phyloP scores from a whole-genome alignment of 169 alveolate species.

The Theileria equi region DNA sequence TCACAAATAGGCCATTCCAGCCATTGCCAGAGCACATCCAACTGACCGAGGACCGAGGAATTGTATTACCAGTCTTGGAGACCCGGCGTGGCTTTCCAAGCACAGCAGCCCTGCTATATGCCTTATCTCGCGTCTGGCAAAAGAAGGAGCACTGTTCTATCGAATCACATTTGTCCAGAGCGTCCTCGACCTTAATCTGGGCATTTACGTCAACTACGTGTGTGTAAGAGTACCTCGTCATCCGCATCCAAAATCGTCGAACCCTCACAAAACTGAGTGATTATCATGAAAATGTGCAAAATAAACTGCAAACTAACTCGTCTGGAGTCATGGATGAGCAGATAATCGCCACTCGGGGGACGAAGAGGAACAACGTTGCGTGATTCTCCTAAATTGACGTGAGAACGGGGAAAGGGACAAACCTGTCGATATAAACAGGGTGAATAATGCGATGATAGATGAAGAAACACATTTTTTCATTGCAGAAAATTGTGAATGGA shows the following conservation, averaged over 20 bases:
- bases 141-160: constrained; percentile 42
- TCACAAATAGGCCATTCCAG: constrained; percentile 41
- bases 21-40: constrained; percentile 57
- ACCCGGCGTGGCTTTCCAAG: background rate
- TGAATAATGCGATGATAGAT: too few species aligned
- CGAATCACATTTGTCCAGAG: constrained; percentile 4
- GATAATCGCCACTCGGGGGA: constrained; percentile 34
- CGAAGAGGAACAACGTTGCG: too few species aligned
- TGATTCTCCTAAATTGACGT: too few species aligned
- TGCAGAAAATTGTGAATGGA: too few species aligned
- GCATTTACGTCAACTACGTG: background rate
- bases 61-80: constrained; percentile 11
- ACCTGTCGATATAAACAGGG: too few species aligned
- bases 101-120: constrained; percentile 3
- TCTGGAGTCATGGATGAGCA: constrained; percentile 46
- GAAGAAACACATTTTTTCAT: too few species aligned
- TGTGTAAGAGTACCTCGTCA: constrained; percentile 11
- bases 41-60: constrained; percentile 37
- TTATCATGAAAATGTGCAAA: background rate
- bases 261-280: constrained; percentile 57
- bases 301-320: constrained; percentile 11
- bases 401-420: too few species aligned
- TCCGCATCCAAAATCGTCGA: constrained; percentile 33
- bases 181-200: constrained; percentile 43
- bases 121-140: constrained; percentile 50